These are phyloP conservation scores for Theileria equi DNA, from an alignment of 169 alveolate genomes.

Conservation along the genomic window DNA sequence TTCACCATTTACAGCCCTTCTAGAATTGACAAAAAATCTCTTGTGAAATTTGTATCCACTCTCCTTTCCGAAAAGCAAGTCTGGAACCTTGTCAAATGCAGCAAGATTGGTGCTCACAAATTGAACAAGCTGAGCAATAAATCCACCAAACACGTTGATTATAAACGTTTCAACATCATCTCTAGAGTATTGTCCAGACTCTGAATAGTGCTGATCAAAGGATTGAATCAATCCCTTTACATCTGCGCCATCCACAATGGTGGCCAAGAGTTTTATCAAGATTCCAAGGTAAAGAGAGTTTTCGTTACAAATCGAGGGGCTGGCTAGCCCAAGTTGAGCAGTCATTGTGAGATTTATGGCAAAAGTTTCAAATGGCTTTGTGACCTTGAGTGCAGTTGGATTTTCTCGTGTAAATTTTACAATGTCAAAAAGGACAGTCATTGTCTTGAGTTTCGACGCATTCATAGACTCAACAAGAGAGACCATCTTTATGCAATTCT, in stretches of 20 bases:
- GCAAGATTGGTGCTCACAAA: too few species aligned
- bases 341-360: constrained; percentile 25
- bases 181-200: constrained; percentile 35
- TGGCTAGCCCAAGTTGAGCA: constrained; percentile 11
- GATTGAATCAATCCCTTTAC: constrained; percentile 2
- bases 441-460: constrained; percentile 3
- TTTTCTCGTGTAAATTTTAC: background rate
- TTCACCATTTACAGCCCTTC: too few species aligned
- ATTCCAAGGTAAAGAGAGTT: constrained; percentile 35
- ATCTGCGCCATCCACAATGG: background rate
- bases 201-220: constrained; percentile 1
- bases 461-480: constrained; percentile 27
- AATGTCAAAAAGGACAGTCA: constrained; percentile 10
- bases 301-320: constrained; percentile 12
- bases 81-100: too few species aligned
- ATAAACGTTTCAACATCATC: too few species aligned
- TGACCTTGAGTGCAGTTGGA: background rate
- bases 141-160: constrained; percentile 27
- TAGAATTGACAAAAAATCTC: too few species aligned
- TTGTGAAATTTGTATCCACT: too few species aligned
- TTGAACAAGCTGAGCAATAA: constrained; percentile 23
- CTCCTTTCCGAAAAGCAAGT: too few species aligned
- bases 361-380: constrained; percentile 25
- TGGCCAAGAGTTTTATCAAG: constrained; percentile 6
- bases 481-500: constrained; percentile 20